Percentiles rank a stretch among this genome's conserved stretches.
These are phyloP conservation scores for Arxiozyma telluris DNA, from an alignment of 1,139 yeast species.

Conservation along the genomic window DNA sequence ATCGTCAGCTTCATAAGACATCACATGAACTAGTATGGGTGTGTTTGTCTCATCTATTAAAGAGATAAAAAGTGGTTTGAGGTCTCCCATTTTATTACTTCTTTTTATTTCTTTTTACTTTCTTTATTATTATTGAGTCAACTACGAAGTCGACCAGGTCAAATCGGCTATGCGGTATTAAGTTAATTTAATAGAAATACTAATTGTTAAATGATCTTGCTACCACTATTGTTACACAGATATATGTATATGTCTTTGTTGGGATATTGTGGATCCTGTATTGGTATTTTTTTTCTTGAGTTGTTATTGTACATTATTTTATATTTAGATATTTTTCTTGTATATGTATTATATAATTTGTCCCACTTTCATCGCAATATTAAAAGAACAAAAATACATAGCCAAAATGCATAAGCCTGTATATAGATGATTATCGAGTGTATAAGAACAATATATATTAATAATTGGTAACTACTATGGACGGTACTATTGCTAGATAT, in stretches of 20 bases:
- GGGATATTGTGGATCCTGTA: neutral
- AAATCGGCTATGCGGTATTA: neutral
- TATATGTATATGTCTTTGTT: neutral
- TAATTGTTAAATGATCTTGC: too few species aligned
- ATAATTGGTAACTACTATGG: too few species aligned
- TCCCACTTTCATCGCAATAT: neutral
- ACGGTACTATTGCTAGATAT: too few species aligned
- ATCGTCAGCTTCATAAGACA: slow-evolving; percentile 12
- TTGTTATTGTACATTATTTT: too few species aligned
- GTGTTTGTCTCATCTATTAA: slow-evolving; percentile 19
- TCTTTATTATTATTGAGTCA: neutral
- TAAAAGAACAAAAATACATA: too few species aligned
- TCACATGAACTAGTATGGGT: slow-evolving; percentile 22
- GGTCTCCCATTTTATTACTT: neutral
- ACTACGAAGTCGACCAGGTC: neutral
- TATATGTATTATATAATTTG: neutral
- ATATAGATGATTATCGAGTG: neutral
- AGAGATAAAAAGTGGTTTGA: slow-evolving; percentile 20
- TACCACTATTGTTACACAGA: neutral
- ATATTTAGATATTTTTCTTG: too few species aligned
- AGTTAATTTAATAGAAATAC: neutral
- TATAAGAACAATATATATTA: neutral
- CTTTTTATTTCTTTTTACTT: neutral
- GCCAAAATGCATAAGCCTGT: too few species aligned
- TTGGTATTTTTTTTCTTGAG: neutral